phyloP scores from a whole-genome alignment of 2,329 filamentous ascomycete species.

The Ceratocystis huliohia region DNA sequence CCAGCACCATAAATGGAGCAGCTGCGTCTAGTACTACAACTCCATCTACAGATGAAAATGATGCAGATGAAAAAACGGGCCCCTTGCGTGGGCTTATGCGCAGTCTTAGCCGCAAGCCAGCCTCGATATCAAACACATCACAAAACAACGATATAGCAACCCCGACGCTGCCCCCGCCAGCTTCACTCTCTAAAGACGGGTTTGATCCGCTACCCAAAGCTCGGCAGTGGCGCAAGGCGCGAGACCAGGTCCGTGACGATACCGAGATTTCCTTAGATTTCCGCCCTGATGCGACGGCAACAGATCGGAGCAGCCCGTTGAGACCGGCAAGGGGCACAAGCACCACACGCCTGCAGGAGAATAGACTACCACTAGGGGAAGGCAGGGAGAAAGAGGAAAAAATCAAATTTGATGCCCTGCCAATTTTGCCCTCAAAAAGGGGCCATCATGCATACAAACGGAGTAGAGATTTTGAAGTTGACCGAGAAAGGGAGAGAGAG shows the following conservation, averaged over 20 bases:
- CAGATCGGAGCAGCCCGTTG: slow-evolving; percentile 16
- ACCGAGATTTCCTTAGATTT: slow-evolving; percentile 21
- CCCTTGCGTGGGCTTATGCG: neutral
- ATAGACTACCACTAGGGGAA: neutral
- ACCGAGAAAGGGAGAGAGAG: neutral
- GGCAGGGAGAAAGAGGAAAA: no score
- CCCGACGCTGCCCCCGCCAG: neutral
- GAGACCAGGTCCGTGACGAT: slow-evolving; percentile 30
- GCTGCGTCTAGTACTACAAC: slow-evolving; percentile 1
- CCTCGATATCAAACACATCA: neutral
- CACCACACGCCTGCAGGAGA: neutral
- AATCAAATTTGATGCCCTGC: no score
- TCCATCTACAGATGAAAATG: neutral
- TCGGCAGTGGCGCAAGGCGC: slow-evolving; percentile 25
- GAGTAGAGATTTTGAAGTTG: no score
- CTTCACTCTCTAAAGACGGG: neutral
- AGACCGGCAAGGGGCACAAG: neutral
- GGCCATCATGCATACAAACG: neutral
- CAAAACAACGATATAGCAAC: neutral
- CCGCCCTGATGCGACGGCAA: slow-evolving; percentile 10
- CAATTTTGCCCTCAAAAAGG: no score
- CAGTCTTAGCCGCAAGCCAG: neutral
- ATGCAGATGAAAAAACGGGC: slow-evolving; percentile 8
- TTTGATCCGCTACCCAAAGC: neutral
- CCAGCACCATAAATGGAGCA: neutral